Evolutionary conservation across 2,329 filamentous ascomycete species (phyloP).

Genomic region (Cryphonectria nitschkei): DNA sequence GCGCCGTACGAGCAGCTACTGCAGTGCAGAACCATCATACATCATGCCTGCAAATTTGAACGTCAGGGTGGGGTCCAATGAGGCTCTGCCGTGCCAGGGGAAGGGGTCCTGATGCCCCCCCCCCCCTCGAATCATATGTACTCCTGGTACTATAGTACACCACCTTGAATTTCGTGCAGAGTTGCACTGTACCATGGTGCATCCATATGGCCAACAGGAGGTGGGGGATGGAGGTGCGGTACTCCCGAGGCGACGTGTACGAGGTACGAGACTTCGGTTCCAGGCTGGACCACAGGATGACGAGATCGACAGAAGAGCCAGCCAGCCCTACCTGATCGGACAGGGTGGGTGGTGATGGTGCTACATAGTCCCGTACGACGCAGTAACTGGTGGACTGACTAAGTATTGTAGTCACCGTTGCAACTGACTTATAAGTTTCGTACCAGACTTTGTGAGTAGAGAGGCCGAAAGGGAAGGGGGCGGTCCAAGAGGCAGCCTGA

Average conservation of each 20-base stretch:
- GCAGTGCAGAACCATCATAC: no score
- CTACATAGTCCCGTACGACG: not conserved
- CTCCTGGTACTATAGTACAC: not conserved
- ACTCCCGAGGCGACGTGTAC: not conserved
- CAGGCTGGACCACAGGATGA: not conserved
- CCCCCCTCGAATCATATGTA: not conserved
- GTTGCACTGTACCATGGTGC: not conserved
- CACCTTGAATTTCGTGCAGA: not conserved
- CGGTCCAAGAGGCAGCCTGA: not conserved
- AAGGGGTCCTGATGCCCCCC: not conserved
- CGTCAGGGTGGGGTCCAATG: constrained; percentile 4
- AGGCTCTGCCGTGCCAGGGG: constrained; percentile 20
- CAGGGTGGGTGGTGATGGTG: not conserved
- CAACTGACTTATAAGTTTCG: not conserved
- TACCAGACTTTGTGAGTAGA: not conserved
- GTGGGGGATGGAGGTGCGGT: not conserved
- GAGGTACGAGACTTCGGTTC: not conserved
- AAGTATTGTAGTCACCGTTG: not conserved
- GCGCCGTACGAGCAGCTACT: not conserved
- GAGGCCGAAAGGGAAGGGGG: not conserved
- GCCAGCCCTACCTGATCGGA: not conserved
- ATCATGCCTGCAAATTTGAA: not conserved
- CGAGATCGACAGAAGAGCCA: not conserved
- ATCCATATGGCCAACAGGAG: not conserved
- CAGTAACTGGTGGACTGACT: not conserved